Conservation (phyloP, 192 early-diverging fungal genomes). For the Coemansia sp. region DNA sequence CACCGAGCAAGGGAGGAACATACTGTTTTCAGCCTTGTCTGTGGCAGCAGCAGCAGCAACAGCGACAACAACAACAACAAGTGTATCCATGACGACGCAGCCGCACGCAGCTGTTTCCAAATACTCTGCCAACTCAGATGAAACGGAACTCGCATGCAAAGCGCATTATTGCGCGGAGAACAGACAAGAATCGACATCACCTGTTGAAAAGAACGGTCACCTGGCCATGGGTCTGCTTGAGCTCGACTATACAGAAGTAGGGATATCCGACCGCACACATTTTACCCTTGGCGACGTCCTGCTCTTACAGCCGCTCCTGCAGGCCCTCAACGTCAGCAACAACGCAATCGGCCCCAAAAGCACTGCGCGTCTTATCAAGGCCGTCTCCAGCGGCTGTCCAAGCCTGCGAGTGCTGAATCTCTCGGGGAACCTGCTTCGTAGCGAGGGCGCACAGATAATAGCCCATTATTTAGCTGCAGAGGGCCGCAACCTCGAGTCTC, state of each 20-base stretch:
- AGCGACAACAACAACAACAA: constrained; percentile 18
- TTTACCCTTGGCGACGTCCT: constrained; percentile 17
- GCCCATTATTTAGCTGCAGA: constrained; percentile 10
- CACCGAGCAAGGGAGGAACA: constrained; percentile 27
- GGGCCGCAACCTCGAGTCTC: constrained; percentile 5
- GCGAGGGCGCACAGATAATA: constrained; percentile 14
- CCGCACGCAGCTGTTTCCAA: neutral
- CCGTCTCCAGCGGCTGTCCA: constrained; percentile 18
- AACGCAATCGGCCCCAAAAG: constrained; percentile 22
- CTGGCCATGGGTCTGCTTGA: constrained; percentile 23
- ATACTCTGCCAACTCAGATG: neutral
- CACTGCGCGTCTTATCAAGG: constrained; percentile 1
- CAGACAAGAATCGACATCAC: neutral
- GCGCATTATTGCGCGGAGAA: neutral
- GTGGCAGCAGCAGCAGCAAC: constrained; percentile 29
- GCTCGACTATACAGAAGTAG: constrained; percentile 21
- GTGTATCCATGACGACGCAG: neutral
- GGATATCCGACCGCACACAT: constrained; percentile 18
- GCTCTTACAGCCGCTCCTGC: constrained; percentile 27
- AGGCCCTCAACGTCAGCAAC: constrained; percentile 20
- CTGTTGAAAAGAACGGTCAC: neutral
- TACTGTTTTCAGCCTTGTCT: constrained; percentile 35
- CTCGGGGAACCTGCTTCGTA: constrained; percentile 26
- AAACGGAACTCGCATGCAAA: neutral
- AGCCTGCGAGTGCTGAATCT: constrained; percentile 20